Conservation (phyloP, 1,139 yeast species). For the Saccharomycopsis hybrid region DNA sequence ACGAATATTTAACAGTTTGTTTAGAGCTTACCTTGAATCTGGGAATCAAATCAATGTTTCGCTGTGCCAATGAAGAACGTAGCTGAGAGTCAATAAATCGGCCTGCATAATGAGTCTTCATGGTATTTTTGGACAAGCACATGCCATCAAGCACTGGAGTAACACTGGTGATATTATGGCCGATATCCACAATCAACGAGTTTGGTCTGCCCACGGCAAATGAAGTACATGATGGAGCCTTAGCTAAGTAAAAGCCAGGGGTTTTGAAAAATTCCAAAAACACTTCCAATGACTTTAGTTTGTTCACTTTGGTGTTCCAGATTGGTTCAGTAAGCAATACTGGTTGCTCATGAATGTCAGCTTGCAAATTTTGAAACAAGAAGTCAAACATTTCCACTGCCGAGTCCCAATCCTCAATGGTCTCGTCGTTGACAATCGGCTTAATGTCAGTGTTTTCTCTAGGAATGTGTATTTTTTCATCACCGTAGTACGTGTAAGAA, state of each 20-base stretch:
- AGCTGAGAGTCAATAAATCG: constrained; percentile 33
- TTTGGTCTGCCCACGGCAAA: constrained; percentile 93
- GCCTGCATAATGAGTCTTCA: constrained; percentile 65
- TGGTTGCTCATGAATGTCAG: constrained; percentile 62
- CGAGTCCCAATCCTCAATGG: constrained; percentile 67
- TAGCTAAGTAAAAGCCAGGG: constrained; percentile 83
- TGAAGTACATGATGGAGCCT: constrained; percentile 82
- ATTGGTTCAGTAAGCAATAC: constrained; percentile 76
- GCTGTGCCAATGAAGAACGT: constrained; percentile 13
- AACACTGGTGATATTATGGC: constrained; percentile 76
- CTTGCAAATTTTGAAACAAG: constrained; percentile 33
- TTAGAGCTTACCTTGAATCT: constrained; percentile 25
- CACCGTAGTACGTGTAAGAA: constrained; percentile 36
- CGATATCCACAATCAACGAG: constrained; percentile 88
- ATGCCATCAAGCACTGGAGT: constrained; percentile 95
- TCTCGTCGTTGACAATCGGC: constrained; percentile 55
- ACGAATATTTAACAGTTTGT: constrained; percentile 3
- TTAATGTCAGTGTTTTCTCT: constrained; percentile 45
- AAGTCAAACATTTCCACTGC: constrained; percentile 62
- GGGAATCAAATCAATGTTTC: constrained; percentile 26
- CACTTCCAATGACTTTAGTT: constrained; percentile 67
- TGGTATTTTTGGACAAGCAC: constrained; percentile 65
- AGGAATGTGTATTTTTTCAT: constrained; percentile 53
- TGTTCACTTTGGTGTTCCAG: constrained; percentile 70
- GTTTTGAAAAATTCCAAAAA: constrained; percentile 68